These are phyloP conservation scores for Fusarium nodosum DNA, from an alignment of 2,329 filamentous ascomycete genomes.

Conservation along the genomic window DNA sequence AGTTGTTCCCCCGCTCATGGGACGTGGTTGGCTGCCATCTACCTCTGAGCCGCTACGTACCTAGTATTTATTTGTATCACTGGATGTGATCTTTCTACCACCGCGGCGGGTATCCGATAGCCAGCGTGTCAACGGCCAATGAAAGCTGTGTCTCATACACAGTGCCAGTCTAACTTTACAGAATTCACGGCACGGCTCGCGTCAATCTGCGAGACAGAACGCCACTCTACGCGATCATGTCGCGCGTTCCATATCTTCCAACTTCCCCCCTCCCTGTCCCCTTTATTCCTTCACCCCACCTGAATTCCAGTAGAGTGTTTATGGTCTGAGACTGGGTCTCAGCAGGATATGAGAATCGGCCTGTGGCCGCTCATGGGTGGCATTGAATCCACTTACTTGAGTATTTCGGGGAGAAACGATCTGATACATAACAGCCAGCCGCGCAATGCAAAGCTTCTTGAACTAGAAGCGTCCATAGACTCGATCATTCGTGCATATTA, in stretches of 20 bases:
- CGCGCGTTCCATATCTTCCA: constrained; percentile 29
- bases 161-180: background rate
- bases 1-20: background rate
- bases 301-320: constrained; percentile 41
- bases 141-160: background rate
- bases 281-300: constrained; percentile 29
- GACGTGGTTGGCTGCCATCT: constrained; percentile 31
- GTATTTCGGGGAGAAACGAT: background rate
- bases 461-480: constrained; percentile 2
- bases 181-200: constrained; percentile 28
- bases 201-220: constrained; percentile 25
- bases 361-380: constrained; percentile 21
- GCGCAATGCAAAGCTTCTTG: constrained; percentile 1
- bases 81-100: constrained; percentile 15
- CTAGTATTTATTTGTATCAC: constrained; percentile 29
- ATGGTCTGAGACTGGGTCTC: constrained; percentile 27
- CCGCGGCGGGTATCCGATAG: constrained; percentile 13
- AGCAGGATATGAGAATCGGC: constrained; percentile 29
- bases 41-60: constrained; percentile 6
- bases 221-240: constrained; percentile 47
- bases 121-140: constrained; percentile 38
- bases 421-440: constrained; percentile 27
- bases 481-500: background rate
- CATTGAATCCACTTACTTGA: constrained; percentile 6
- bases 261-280: constrained; percentile 23